Base-by-base conservation (phyloP, 2,329 filamentous ascomycete genomes). In the Leptosphaerulina australis region DNA sequence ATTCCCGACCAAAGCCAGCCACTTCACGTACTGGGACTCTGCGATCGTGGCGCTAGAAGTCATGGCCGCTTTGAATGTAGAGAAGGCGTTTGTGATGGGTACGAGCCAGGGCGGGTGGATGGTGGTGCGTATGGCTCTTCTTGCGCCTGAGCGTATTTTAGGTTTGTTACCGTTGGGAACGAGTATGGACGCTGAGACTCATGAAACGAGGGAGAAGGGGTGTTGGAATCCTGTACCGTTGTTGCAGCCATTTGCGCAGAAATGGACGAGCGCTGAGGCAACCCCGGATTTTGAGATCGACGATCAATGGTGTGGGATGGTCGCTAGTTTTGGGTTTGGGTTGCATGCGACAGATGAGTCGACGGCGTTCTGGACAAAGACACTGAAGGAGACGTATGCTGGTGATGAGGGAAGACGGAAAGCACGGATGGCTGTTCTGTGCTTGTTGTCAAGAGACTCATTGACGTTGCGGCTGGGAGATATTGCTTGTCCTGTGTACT, bases 81-180 rank as follows among this genome's bases (percentile, higher is more conserved):
- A 41, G n/a, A 49, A 41, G 6, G 40, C 50, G 9, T 53, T 53
- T 5, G 12, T 47, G 3, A 18, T 53, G 2, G 50, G 50, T 3
- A 53, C 50, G 2, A 49, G 44, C 3, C 50, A 53, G 24, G 44
- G 44, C 8, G 50, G 50, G 9, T 53, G 50, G 50, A 45, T 49
- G 34, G 39, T 53, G 3, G 44, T 37, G 8, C 44, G 50, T 1
- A 53, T 53, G 50, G 50, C 44, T 4, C 35, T 53, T 1, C 35
- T 53, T 5, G 44, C 50, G n/a, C 53, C 53, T 4, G 48, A 52
- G 15, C 29, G 53, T 75, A 77, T 82, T 50, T 58, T 69, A n/a
- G 80, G 80, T 3, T 73, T 82, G 37, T 73, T 82, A n/a, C 78
- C 77, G 0, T 64, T 81, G 6, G 80, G 79, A 15, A 80, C 79